Evolutionary conservation across 164 flowering plant genomes (phyloP).

Genomic region (Dillenia suffruticosa): DNA sequence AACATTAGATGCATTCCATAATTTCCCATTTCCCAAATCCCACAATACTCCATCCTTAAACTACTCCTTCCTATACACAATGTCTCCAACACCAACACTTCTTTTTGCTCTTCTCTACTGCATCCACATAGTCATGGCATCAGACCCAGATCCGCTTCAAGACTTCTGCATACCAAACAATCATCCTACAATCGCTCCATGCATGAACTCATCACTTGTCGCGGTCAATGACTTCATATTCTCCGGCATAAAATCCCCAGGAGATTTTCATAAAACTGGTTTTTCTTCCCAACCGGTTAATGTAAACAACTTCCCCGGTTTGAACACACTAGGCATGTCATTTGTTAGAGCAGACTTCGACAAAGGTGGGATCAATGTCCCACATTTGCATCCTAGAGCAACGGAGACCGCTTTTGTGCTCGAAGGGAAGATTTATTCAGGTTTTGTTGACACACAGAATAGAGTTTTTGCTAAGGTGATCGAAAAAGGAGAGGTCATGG

Average conservation of each 20-base stretch:
- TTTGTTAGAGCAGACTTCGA: constrained; percentile 24
- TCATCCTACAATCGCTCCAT: not conserved
- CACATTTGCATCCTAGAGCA: constrained; percentile 53
- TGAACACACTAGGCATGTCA: constrained; percentile 33
- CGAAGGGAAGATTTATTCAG: constrained; percentile 33
- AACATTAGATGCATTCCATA: too few relatives aligned
- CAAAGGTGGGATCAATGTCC: constrained; percentile 23
- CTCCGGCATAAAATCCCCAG: constrained; percentile 4
- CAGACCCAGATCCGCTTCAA: constrained; percentile 34
- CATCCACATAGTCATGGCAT: constrained; percentile 9
- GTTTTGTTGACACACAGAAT: constrained; percentile 35
- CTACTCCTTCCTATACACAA: not conserved
- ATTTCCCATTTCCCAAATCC: too few relatives aligned
- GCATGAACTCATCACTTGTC: constrained; percentile 8
- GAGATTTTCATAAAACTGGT: constrained; percentile 1
- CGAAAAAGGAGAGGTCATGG: constrained; percentile 38
- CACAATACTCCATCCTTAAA: too few relatives aligned
- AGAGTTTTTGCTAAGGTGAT: constrained; percentile 30
- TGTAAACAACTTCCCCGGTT: constrained; percentile 17
- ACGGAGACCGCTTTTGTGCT: constrained; percentile 40
- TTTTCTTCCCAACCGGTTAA: constrained; percentile 3
- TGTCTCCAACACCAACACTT: constrained; percentile 5
- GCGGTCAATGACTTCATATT: constrained; percentile 4
- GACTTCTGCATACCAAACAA: constrained; percentile 30
- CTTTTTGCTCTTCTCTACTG: constrained; percentile 6